Evolutionary conservation across 345 rosid species (phyloP).

Genomic region (Aegle marmelos): DNA sequence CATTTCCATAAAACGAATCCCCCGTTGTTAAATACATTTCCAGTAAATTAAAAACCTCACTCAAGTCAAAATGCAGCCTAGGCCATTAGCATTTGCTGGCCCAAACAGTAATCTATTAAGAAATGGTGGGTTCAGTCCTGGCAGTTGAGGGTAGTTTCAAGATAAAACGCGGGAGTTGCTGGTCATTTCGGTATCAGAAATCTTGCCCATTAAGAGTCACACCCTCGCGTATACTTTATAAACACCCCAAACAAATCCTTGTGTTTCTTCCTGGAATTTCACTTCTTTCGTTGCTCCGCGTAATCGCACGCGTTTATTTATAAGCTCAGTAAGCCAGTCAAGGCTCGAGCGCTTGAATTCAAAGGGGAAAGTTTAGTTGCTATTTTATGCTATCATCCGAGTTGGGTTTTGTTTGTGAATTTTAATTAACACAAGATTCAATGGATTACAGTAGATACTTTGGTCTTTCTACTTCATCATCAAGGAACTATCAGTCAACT

Average conservation of each 20-base stretch:
- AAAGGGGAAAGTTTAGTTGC: too few species aligned
- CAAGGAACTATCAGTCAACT: constrained; percentile 38
- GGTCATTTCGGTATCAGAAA: constrained; percentile 23
- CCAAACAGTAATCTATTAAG: background rate
- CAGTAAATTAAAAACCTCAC: too few species aligned
- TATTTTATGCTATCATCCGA: background rate
- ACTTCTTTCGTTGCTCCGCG: background rate
- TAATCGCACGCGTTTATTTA: background rate
- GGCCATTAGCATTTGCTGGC: too few species aligned
- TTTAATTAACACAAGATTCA: constrained; percentile 9
- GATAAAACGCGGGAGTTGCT: constrained; percentile 25
- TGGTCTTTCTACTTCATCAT: constrained; percentile 38
- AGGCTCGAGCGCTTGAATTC: background rate
- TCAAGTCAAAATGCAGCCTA: too few species aligned
- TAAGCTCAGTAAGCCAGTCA: background rate
- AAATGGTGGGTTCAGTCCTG: background rate
- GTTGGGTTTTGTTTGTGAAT: constrained; percentile 9
- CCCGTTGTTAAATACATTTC: too few species aligned
- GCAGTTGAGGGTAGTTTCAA: constrained; percentile 12
- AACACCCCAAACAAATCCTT: background rate
- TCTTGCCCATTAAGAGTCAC: constrained; percentile 16
- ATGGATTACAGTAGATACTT: constrained; percentile 49
- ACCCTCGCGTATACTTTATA: background rate
- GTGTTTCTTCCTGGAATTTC: constrained; percentile 11
- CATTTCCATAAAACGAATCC: too few species aligned